phyloP scores from a whole-genome alignment of 2,329 filamentous ascomycete species.

The Paracoccidioides lutzii region DNA sequence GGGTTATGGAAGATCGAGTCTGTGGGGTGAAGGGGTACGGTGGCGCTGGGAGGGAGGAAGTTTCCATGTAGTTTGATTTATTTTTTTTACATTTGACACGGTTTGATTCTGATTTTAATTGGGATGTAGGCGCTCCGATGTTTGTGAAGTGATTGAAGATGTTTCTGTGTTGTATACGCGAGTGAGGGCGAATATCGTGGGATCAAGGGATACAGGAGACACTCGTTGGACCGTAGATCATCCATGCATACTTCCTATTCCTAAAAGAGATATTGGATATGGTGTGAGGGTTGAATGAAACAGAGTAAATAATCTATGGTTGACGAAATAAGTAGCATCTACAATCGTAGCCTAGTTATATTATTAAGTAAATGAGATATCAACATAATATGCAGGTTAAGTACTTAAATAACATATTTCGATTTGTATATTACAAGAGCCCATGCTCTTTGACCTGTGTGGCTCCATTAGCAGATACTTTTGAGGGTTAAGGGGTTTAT shows the following conservation, averaged over 20 bases:
- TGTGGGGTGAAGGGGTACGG: conserved; percentile 12
- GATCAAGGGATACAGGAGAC: background rate
- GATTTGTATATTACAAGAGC: too few relatives aligned
- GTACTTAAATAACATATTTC: too few relatives aligned
- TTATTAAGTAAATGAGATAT: too few relatives aligned
- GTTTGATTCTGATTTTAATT: background rate
- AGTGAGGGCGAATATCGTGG: background rate
- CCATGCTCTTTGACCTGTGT: too few relatives aligned
- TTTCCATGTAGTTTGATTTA: conserved; percentile 42
- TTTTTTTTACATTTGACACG: conserved; percentile 2
- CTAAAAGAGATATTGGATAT: background rate
- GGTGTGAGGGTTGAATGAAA: background rate
- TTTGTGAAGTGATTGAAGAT: background rate
- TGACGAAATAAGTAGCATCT: too few relatives aligned
- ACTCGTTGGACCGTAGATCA: background rate
- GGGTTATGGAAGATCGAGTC: conserved; percentile 69
- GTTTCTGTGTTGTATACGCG: background rate
- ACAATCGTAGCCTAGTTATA: too few relatives aligned
- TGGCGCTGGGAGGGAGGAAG: too few relatives aligned
- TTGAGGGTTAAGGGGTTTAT: too few relatives aligned
- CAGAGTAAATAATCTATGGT: too few relatives aligned
- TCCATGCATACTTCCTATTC: background rate
- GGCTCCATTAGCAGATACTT: too few relatives aligned
- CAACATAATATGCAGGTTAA: too few relatives aligned
- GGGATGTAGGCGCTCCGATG: background rate